A percentile compares a stretch with the other conserved stretches of the same genome.
Conservation (phyloP, 208 protist genomes). For the Ichthyophonus hoferi region DNA sequence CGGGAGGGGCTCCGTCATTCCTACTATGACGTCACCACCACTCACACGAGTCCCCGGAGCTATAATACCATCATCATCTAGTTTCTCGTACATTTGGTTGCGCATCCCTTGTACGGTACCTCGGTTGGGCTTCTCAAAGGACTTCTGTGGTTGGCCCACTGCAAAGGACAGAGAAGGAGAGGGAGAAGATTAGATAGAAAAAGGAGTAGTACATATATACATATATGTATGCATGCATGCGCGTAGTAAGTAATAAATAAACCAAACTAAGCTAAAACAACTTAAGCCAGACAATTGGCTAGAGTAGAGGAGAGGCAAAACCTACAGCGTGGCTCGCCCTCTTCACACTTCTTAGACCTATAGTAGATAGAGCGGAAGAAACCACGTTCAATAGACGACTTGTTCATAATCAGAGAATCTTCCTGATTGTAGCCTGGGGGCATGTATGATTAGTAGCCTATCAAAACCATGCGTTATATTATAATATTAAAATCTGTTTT, state of each 20-base stretch:
- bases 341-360: background rate
- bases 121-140: background rate
- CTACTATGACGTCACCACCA: slow-evolving; percentile 86
- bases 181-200: no score
- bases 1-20: slow-evolving; percentile 65
- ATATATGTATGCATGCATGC: no score
- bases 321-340: background rate
- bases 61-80: slow-evolving; percentile 87
- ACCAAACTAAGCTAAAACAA: no score
- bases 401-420: slow-evolving; percentile 98
- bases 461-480: no score
- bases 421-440: slow-evolving; percentile 99
- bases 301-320: no score
- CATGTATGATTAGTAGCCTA: no score
- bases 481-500: no score
- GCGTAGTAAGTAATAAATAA: no score
- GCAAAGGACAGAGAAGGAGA: no score
- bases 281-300: no score
- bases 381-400: slow-evolving; percentile 86
- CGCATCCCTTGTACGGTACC: background rate
- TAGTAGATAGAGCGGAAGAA: slow-evolving; percentile 83
- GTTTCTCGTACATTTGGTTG: slow-evolving; percentile 77
- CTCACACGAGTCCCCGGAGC: slow-evolving; percentile 69
- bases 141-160: slow-evolving; percentile 1
- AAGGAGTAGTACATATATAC: no score